Conservation (phyloP, 257 asterid genomes). For the Ajuga chamaepitys region DNA sequence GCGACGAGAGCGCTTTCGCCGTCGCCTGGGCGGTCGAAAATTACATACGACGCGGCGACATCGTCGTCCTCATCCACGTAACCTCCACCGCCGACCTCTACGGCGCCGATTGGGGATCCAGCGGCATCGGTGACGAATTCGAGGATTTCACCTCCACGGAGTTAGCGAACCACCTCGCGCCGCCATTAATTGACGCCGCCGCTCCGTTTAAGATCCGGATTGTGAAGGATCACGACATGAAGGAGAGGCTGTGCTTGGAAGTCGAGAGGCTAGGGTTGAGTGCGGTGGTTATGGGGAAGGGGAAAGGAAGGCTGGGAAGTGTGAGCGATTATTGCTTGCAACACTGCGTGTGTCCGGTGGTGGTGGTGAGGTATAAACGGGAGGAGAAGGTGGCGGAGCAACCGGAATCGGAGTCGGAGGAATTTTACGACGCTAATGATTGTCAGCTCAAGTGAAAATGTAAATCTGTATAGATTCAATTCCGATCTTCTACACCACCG, state of each 20-base stretch:
- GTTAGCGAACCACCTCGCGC: conserved; percentile 22
- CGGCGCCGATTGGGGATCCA: conserved; percentile 51
- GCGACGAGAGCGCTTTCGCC: conserved; percentile 54
- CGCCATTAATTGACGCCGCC: conserved; percentile 35
- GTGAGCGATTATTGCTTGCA: conserved; percentile 58
- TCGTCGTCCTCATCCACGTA: conserved; percentile 46
- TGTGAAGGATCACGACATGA: conserved; percentile 51
- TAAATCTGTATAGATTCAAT: not conserved
- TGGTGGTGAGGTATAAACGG: conserved; percentile 37
- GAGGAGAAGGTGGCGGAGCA: conserved; percentile 6
- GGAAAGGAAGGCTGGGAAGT: conserved; percentile 51
- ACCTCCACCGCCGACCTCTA: conserved; percentile 38
- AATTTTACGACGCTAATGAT: conserved; percentile 34
- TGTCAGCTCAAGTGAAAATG: conserved; percentile 4
- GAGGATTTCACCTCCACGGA: conserved; percentile 29
- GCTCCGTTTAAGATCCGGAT: conserved; percentile 46
- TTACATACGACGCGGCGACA: conserved; percentile 48
- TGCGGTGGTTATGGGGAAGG: conserved; percentile 47
- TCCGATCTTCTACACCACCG: too few relatives aligned
- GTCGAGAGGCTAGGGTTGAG: conserved; percentile 49
- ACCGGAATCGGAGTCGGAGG: conserved; percentile 19
- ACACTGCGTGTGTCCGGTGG: conserved; percentile 55
- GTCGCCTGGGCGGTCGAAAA: conserved; percentile 47
- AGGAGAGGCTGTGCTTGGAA: conserved; percentile 52
- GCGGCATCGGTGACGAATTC: conserved; percentile 19